Conservation (phyloP, 805 yeast genomes). For the Saitoella complicata region DNA sequence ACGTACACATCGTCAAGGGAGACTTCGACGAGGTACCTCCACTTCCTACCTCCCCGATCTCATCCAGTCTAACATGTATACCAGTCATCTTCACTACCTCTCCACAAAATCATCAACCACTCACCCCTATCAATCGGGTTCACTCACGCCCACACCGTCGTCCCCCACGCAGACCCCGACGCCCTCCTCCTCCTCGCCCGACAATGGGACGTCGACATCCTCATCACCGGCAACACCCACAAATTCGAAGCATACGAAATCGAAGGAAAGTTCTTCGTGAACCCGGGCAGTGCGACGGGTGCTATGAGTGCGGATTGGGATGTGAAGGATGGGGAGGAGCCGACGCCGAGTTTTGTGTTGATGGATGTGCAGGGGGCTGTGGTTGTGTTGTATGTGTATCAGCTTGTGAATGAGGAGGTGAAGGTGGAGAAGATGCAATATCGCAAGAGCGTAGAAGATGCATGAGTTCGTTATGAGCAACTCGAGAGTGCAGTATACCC, state of each 20-base stretch:
- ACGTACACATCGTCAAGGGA: conserved; percentile 64
- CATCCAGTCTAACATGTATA: not conserved
- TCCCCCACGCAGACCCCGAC: conserved; percentile 78
- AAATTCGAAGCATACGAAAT: conserved; percentile 82
- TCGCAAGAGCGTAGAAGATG: conserved; percentile 27
- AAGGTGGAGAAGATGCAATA: conserved; percentile 77
- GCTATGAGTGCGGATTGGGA: conserved; percentile 59
- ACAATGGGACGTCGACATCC: conserved; percentile 77
- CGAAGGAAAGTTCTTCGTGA: conserved; percentile 85
- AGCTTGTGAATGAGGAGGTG: conserved; percentile 63
- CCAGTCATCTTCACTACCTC: conserved; percentile 30
- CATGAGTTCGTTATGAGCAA: no score
- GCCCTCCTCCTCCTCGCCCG: conserved; percentile 70
- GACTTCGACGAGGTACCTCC: conserved; percentile 42
- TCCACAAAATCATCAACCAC: conserved; percentile 45
- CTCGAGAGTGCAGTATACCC: no score
- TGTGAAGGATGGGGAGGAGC: conserved; percentile 32
- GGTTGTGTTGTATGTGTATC: conserved; percentile 74
- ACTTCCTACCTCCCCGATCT: no score
- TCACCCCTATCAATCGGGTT: conserved; percentile 70
- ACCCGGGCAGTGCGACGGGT: conserved; percentile 95
- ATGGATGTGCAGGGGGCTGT: conserved; percentile 67
- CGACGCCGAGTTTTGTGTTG: conserved; percentile 77
- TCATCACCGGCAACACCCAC: conserved; percentile 88
- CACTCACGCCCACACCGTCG: conserved; percentile 65